Percentiles rank a stretch among this genome's conserved stretches.
phyloP scores from a whole-genome alignment of 345 rosid genomes.

The Camelina laxa region DNA sequence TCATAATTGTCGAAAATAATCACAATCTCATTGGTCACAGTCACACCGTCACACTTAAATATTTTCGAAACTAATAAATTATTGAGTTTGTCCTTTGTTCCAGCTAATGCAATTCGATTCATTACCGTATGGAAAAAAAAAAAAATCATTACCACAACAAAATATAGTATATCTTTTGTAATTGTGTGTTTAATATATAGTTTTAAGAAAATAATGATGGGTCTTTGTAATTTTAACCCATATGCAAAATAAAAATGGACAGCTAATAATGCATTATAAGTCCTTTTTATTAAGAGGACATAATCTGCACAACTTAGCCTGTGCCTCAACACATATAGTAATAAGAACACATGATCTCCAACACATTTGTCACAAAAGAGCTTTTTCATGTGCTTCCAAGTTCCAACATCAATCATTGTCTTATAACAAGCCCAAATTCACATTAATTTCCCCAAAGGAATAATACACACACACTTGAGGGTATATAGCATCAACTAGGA shows the following conservation, averaged over 20 bases:
- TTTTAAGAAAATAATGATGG: conserved; percentile 21
- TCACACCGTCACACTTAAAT: conserved; percentile 35
- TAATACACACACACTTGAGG: not conserved
- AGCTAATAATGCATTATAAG: conserved; percentile 4
- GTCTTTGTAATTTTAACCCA: not conserved
- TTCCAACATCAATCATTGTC: conserved; percentile 31
- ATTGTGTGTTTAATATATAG: not conserved
- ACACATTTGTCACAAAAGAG: conserved; percentile 31
- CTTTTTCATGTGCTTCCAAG: conserved; percentile 33
- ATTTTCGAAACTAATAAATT: conserved; percentile 13
- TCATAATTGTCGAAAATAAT: not conserved
- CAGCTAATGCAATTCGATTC: conserved; percentile 6
- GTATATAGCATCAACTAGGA: not conserved
- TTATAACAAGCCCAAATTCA: conserved; percentile 9
- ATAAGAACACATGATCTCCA: conserved; percentile 36
- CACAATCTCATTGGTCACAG: conserved; percentile 16
- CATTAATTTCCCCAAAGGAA: not conserved
- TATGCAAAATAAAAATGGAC: not conserved
- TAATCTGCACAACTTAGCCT: conserved; percentile 19
- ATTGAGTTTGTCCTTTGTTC: conserved; percentile 27
- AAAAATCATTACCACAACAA: not conserved
- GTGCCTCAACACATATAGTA: conserved; percentile 37
- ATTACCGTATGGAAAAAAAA: not conserved
- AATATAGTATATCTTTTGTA: not conserved
- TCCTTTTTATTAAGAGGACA: conserved; percentile 17